Evolutionary conservation across 1,139 yeast species (phyloP).

Genomic region (Blastobotrys malaysiensis): DNA sequence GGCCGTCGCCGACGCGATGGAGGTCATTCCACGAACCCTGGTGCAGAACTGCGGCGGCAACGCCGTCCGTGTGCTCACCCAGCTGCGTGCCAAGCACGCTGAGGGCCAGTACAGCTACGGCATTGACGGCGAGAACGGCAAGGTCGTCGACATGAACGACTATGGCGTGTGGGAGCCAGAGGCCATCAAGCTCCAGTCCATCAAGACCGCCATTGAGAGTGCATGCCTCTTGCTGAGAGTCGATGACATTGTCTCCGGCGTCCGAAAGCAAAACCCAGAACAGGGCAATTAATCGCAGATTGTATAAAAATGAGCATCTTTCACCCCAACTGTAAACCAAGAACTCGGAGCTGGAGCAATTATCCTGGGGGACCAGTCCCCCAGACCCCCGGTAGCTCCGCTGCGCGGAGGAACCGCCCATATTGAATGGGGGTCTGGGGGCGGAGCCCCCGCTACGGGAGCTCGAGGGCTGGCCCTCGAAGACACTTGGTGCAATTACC

Average conservation of each 20-base stretch:
- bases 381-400: too few species aligned
- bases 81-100: conserved; percentile 94
- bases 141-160: conserved; percentile 88
- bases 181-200: conserved; percentile 92
- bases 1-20: conserved; percentile 98
- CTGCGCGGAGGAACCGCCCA: too few species aligned
- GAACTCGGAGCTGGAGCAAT: too few species aligned
- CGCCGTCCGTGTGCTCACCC: conserved; percentile 83
- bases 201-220: conserved; percentile 95
- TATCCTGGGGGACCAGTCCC: too few species aligned
- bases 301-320: too few species aligned
- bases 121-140: conserved; percentile 91
- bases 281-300: neutral
- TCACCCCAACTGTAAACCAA: too few species aligned
- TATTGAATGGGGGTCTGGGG: too few species aligned
- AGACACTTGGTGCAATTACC: too few species aligned
- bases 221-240: conserved; percentile 92
- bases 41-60: conserved; percentile 98
- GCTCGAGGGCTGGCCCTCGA: neutral
- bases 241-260: conserved; percentile 97
- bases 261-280: conserved; percentile 44
- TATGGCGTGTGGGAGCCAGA: conserved; percentile 99
- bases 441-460: neutral
- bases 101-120: conserved; percentile 79
- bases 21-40: conserved; percentile 94